Evolutionary conservation across 306 rosid genomes (phyloP), one percentile per base, ranked within the genome.

Genomic region (Lathyrus aphaca): DNA sequence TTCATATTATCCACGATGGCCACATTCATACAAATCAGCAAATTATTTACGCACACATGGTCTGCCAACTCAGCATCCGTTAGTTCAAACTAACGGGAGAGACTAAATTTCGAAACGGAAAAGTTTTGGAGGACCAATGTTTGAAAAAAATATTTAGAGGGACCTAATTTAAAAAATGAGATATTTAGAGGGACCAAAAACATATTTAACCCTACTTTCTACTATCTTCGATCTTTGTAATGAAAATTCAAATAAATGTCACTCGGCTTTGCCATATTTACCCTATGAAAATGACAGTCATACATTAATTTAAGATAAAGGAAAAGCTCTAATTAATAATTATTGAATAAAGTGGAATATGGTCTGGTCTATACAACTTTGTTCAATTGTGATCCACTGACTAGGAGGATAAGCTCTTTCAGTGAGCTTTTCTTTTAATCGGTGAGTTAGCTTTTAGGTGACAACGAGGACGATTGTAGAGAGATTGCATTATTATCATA

Each of bases 371-470:
- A 46, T 19, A 51, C 63, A 48, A 40, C n/a, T 37, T 10, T 62
- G 53, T 62, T 35, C 45, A 73, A 38, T 39, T 62, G 21, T 50
- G 77, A 61, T 72, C 42, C 32, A 37, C 51, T 62, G 63, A 72
- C 69, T 60, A 72, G 23, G 63, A 42, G 51, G 59, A 1, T 29
- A 46, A 15, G 49, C 68, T 18, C 61, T 44, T 35, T 32, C 27
- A 38, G 46, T 2, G 15, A 38, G 14, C 14, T 54, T 25, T 27
- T 55, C 53, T 64, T 23, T 69, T 69, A 40, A 14, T 42, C 5
- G 13, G 44, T 3, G 0, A 3, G 55, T 55, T 30, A 42, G 29
- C 38, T 37, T 53, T 56, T 32, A 6, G 21, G 48, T 45, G 68
- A 71, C 68, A 30, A 30, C 5, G 38, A 71, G 40, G 37, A 17